phyloP scores from a whole-genome alignment of 768 basidiomycete species.

The Strobilomyces confusus region DNA sequence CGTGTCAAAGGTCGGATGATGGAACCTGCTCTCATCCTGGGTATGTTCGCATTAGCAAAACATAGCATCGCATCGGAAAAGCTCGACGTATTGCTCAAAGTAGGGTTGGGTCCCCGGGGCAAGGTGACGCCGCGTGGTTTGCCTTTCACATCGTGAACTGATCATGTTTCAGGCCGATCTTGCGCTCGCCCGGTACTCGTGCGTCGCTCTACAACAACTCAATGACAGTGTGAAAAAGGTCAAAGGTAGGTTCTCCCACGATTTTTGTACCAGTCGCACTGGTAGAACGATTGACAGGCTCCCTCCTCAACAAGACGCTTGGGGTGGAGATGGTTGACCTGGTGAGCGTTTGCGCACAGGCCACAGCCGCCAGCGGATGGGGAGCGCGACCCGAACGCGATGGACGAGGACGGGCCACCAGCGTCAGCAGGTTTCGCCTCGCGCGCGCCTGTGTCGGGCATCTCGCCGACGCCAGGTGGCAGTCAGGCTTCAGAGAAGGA shows the following conservation, averaged over 20 bases:
- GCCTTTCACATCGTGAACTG: background rate
- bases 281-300: conserved; percentile 48
- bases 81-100: conserved; percentile 78
- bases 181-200: conserved; percentile 89
- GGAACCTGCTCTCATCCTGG: conserved; percentile 67
- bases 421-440: conserved; percentile 20
- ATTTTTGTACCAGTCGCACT: background rate
- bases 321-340: conserved; percentile 84
- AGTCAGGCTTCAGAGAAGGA: conserved; percentile 39
- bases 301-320: conserved; percentile 79
- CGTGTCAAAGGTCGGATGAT: background rate
- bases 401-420: conserved; percentile 44
- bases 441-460: conserved; percentile 15
- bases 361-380: conserved; percentile 12
- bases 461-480: conserved; percentile 7
- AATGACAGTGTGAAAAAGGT: conserved; percentile 96
- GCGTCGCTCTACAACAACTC: conserved; percentile 86
- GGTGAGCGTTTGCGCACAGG: conserved; percentile 62
- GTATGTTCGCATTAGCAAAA: conserved; percentile 91
- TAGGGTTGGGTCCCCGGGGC: conserved; percentile 81
- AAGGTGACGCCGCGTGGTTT: conserved; percentile 48
- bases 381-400: conserved; percentile 44
- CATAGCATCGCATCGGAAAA: conserved; percentile 74
- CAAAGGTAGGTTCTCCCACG: conserved; percentile 58
- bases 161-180: conserved; percentile 62